Evolutionary conservation across 1,284 basidiomycete species (phyloP).

Genomic region (Ceratobasidium sp.): DNA sequence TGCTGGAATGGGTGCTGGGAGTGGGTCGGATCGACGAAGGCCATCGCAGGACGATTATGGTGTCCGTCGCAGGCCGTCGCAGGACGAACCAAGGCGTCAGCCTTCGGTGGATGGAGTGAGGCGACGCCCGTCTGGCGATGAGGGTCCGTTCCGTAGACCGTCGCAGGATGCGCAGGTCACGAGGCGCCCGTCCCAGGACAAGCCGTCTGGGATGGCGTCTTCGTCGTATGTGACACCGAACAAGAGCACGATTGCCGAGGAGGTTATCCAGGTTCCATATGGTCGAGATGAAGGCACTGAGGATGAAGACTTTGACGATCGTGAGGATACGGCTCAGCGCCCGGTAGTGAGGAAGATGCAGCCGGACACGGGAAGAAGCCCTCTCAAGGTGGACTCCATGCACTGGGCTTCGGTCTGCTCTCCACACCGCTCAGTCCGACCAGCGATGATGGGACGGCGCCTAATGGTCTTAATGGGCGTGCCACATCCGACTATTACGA

Average conservation of each 20-base stretch:
- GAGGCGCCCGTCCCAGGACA: conserved; percentile 43
- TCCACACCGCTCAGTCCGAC: conserved; percentile 40
- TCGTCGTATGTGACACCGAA: conserved; percentile 86
- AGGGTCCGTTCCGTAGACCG: conserved; percentile 38
- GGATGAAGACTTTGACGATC: conserved; percentile 56
- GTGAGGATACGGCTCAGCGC: conserved; percentile 17
- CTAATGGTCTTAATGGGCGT: conserved; percentile 44
- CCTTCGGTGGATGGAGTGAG: conserved; percentile 45
- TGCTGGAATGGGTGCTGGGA: conserved; percentile 55
- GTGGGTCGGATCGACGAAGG: conserved; percentile 62
- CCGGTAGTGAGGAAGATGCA: conserved; percentile 7
- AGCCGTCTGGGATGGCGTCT: conserved; percentile 41
- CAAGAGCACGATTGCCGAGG: conserved; percentile 94
- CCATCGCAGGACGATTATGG: conserved; percentile 56
- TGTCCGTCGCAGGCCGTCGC: conserved; percentile 59
- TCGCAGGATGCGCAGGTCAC: conserved; percentile 36
- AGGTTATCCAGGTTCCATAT: conserved; percentile 94
- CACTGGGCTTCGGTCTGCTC: conserved; percentile 41
- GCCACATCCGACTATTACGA: conserved; percentile 74
- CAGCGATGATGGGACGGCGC: conserved; percentile 42
- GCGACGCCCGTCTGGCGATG: conserved; percentile 43
- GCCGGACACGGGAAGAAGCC: conserved; percentile 11
- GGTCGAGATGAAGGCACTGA: conserved; percentile 69
- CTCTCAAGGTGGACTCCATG: conserved; percentile 43
- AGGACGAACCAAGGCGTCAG: conserved; percentile 54